Evolutionary conservation across 1,284 basidiomycete species (phyloP).

Genomic region (Malassezia obtusa): DNA sequence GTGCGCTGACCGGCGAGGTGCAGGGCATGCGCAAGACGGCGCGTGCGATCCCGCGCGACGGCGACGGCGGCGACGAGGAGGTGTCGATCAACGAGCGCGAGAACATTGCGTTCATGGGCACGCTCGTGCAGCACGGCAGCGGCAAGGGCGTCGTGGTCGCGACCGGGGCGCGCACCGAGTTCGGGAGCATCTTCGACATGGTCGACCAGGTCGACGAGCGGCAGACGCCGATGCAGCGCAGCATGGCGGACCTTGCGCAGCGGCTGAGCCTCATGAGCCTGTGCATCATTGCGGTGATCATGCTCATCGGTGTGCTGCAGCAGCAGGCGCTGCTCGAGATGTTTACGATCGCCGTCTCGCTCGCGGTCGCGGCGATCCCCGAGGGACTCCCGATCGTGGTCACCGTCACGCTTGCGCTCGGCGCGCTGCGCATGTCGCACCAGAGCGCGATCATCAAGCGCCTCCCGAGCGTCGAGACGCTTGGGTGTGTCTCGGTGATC

Average conservation of each 20-base stretch:
- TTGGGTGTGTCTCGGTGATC: constrained; percentile 87
- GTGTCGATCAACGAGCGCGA: constrained; percentile 66
- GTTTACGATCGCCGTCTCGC: constrained; percentile 96
- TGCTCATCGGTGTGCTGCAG: constrained; percentile 78
- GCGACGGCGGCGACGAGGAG: neutral
- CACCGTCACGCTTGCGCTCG: constrained; percentile 87
- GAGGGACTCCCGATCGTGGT: constrained; percentile 95
- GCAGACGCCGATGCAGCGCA: constrained; percentile 81
- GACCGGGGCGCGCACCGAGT: constrained; percentile 80
- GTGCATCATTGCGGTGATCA: constrained; percentile 82
- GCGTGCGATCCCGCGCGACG: constrained; percentile 41
- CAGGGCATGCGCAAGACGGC: constrained; percentile 64
- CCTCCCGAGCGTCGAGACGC: constrained; percentile 82
- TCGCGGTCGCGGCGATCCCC: constrained; percentile 92
- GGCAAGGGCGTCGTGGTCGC: constrained; percentile 81
- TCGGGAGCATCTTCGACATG: constrained; percentile 93
- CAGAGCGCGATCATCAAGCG: constrained; percentile 95
- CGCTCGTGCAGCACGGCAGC: constrained; percentile 79
- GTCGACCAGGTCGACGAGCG: constrained; percentile 94
- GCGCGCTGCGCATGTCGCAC: constrained; percentile 84
- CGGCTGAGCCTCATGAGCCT: constrained; percentile 83
- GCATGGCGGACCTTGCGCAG: constrained; percentile 93
- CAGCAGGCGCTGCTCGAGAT: constrained; percentile 86
- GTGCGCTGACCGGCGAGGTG: constrained; percentile 87
- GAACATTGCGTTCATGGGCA: constrained; percentile 94